These are phyloP conservation scores for Zygosaccharomyces sapae DNA, from an alignment of 1,139 yeast species.

Conservation along the genomic window DNA sequence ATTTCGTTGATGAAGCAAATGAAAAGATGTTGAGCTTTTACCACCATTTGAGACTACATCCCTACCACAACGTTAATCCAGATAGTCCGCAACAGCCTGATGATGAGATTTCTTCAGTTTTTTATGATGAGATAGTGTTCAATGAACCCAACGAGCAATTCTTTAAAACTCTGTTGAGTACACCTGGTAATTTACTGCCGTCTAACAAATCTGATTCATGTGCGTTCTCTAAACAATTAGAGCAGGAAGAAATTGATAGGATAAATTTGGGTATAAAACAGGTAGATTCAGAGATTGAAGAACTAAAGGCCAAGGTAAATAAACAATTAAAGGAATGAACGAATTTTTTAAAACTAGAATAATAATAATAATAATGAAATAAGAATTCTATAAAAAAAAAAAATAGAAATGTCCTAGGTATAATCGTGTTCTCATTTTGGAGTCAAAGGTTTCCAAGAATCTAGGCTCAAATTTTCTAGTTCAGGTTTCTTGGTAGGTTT, in stretches of 20 bases:
- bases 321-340: conserved; percentile 43
- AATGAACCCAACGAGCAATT: conserved; percentile 92
- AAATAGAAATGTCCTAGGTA: background rate
- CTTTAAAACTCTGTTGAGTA: conserved; percentile 64
- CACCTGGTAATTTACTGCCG: conserved; percentile 74
- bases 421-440: conserved; percentile 40
- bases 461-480: conserved; percentile 37
- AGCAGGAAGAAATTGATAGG: conserved; percentile 73
- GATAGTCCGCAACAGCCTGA: conserved; percentile 19
- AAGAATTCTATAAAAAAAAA: background rate
- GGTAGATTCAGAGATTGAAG: conserved; percentile 55
- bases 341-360: background rate
- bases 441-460: conserved; percentile 55
- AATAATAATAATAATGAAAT: background rate
- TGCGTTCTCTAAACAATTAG: conserved; percentile 53
- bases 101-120: conserved; percentile 57
- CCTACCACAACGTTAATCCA: conserved; percentile 44
- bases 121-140: conserved; percentile 88
- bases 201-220: conserved; percentile 47
- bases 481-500: conserved; percentile 28
- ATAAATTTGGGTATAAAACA: conserved; percentile 61
- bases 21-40: conserved; percentile 85
- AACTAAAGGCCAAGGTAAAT: conserved; percentile 48
- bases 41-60: conserved; percentile 89
- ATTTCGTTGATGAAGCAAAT: conserved; percentile 77